Percentiles rank a stretch among this genome's conserved stretches.
Conservation (phyloP, 1,284 basidiomycete genomes). For the Amylostereum chailletii region DNA sequence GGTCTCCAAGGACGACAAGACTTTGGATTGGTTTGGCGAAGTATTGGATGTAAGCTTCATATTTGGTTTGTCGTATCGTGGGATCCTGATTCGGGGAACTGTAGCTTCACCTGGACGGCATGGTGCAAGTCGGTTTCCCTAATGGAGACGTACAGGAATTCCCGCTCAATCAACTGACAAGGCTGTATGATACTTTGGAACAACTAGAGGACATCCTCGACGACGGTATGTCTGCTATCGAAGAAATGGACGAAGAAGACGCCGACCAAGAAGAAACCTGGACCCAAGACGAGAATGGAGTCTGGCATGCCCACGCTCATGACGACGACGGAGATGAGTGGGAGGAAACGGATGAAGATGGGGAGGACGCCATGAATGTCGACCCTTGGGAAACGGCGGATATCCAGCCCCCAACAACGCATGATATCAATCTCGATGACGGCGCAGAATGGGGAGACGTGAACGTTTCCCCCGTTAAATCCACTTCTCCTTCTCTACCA, state of each 20-base stretch:
- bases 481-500: slow-evolving; percentile 2
- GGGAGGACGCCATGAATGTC: slow-evolving; percentile 17
- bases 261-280: slow-evolving; percentile 40
- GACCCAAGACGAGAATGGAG: slow-evolving; percentile 34
- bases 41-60: slow-evolving; percentile 55
- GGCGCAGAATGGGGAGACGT: not conserved
- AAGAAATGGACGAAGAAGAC: slow-evolving; percentile 20
- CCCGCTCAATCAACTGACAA: slow-evolving; percentile 58
- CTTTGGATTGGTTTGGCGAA: slow-evolving; percentile 68
- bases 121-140: slow-evolving; percentile 57
- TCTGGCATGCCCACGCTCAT: slow-evolving; percentile 20
- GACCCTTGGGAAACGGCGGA: slow-evolving; percentile 16
- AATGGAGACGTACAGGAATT: slow-evolving; percentile 39
- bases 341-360: slow-evolving; percentile 15
- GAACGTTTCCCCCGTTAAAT: too few species aligned
- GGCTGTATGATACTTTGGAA: slow-evolving; percentile 66
- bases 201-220: slow-evolving; percentile 71
- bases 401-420: slow-evolving; percentile 3
- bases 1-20: slow-evolving; percentile 33
- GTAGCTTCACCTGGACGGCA: slow-evolving; percentile 65
- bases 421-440: slow-evolving; percentile 11
- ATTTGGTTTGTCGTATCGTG: slow-evolving; percentile 1
- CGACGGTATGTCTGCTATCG: slow-evolving; percentile 30
- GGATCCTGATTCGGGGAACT: slow-evolving; percentile 1
- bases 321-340: slow-evolving; percentile 13